Evolutionary conservation across 257 asterid genomes (phyloP).

Genomic region (Eucommia ulmoides): DNA sequence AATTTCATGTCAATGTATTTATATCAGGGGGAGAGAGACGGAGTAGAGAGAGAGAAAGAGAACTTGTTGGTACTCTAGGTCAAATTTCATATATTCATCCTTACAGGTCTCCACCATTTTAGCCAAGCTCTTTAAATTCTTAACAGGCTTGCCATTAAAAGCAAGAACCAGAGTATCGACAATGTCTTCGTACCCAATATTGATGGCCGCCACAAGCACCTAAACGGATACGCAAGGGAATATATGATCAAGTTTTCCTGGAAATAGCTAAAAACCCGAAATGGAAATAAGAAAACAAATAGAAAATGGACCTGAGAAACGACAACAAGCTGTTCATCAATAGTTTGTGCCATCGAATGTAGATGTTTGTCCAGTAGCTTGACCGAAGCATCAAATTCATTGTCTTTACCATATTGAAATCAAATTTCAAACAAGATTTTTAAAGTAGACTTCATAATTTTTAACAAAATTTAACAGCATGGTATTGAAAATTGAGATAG

Average conservation of each 20-base stretch:
- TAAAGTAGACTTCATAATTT: too few relatives aligned
- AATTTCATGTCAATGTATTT: too few relatives aligned
- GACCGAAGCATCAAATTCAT: conserved; percentile 84
- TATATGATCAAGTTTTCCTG: too few relatives aligned
- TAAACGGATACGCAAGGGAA: conserved; percentile 16
- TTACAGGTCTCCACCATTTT: conserved; percentile 77
- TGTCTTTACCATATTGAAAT: conserved; percentile 81
- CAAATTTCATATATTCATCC: conserved; percentile 68
- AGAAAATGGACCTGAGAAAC: conserved; percentile 68
- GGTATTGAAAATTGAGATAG: too few relatives aligned
- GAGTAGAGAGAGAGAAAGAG: too few relatives aligned
- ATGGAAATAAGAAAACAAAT: too few relatives aligned
- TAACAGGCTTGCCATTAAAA: conserved; percentile 71
- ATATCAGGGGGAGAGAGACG: too few relatives aligned
- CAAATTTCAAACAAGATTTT: conserved; percentile 4
- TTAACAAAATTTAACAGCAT: too few relatives aligned
- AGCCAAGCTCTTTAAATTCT: conserved; percentile 79
- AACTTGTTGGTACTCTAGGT: conserved; percentile 85
- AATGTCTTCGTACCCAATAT: conserved; percentile 87
- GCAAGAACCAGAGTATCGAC: conserved; percentile 96
- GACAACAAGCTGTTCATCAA: conserved; percentile 84
- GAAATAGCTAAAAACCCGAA: too few relatives aligned
- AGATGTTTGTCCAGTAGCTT: conserved; percentile 84
- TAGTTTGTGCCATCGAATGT: conserved; percentile 75
- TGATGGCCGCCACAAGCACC: conserved; percentile 97